These are phyloP conservation scores for Gamarada debralockiae DNA, from an alignment of 495 filamentous ascomycete species.

Conservation along the genomic window DNA sequence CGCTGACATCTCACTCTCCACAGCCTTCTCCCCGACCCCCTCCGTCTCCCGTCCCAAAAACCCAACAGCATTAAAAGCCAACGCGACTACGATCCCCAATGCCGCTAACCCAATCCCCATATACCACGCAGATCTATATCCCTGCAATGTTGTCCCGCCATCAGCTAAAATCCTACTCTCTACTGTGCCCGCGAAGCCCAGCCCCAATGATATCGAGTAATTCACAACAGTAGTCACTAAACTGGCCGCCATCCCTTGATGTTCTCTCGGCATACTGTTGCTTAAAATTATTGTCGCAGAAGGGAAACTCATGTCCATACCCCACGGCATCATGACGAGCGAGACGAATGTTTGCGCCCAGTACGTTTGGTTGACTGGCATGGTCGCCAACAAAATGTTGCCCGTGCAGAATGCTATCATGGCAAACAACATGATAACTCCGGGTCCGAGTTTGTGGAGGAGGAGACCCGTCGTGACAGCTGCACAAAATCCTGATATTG, in stretches of 20 bases:
- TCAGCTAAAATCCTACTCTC: constrained; percentile 50
- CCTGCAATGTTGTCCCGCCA: constrained; percentile 38
- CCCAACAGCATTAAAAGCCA: background rate
- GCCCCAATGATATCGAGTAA: constrained; percentile 61
- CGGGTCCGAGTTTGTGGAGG: constrained; percentile 35
- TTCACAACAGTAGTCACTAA: constrained; percentile 64
- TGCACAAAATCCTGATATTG: constrained; percentile 44
- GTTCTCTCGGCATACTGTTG: constrained; percentile 49
- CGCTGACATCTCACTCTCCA: background rate
- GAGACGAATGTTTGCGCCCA: constrained; percentile 59
- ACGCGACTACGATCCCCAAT: constrained; percentile 20
- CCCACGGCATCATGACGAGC: constrained; percentile 52
- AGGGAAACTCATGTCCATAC: constrained; percentile 62
- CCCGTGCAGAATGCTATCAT: constrained; percentile 45
- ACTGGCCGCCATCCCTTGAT: constrained; percentile 62
- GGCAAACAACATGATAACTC: constrained; percentile 46
- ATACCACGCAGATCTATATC: constrained; percentile 55
- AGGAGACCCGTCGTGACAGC: constrained; percentile 45
- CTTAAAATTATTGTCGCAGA: constrained; percentile 56
- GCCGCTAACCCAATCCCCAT: constrained; percentile 52
- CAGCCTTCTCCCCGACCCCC: background rate
- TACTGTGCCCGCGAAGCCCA: constrained; percentile 64
- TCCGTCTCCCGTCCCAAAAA: constrained; percentile 1
- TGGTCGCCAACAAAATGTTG: constrained; percentile 40
- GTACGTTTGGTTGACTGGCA: constrained; percentile 49